A percentile compares a stretch with the other conserved stretches of the same genome.
Evolutionary conservation across 2,329 filamentous ascomycete species (phyloP).

Genomic region (Purpureocillium lavendulum): DNA sequence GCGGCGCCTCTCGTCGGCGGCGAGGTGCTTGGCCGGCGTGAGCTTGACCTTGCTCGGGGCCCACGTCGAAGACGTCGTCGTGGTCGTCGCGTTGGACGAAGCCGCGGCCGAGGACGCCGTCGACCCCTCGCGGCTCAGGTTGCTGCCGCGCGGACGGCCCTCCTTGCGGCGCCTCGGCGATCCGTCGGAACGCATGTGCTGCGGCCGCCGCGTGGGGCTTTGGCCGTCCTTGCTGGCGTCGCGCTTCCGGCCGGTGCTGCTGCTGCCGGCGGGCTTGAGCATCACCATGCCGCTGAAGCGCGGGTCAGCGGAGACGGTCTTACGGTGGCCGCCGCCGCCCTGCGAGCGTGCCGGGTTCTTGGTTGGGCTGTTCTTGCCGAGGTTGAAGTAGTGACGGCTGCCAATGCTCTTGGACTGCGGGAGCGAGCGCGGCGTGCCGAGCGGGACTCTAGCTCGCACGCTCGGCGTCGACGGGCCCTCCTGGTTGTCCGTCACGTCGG

Average conservation of each 20-base stretch:
- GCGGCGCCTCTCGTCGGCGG: conserved; percentile 13
- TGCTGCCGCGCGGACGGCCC: conserved; percentile 9
- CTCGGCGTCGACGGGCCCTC: no score
- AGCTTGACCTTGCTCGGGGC: conserved; percentile 11
- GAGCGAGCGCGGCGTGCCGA: conserved; percentile 21
- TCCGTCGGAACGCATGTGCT: conserved; percentile 8
- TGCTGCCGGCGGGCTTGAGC: no score
- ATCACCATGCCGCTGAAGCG: background rate
- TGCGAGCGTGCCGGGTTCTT: conserved; percentile 5
- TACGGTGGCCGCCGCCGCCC: conserved; percentile 6
- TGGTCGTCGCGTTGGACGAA: background rate
- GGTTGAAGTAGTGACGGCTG: conserved; percentile 36
- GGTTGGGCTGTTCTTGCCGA: conserved; percentile 21
- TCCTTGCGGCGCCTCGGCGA: conserved; percentile 8
- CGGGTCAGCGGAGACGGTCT: conserved; percentile 1
- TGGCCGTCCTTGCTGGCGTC: conserved; percentile 19
- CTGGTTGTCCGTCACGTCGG: conserved; percentile 21
- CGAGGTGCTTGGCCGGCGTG: conserved; percentile 17
- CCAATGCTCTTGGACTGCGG: conserved; percentile 20
- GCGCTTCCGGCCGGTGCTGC: conserved; percentile 8
- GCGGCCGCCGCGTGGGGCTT: conserved; percentile 7
- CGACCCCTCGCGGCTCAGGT: conserved; percentile 10
- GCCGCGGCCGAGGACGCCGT: background rate
- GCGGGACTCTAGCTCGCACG: conserved; percentile 8
- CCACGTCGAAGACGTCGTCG: background rate